Evolutionary conservation across 2,329 filamentous ascomycete genomes (phyloP).

Genomic region (Trichophyton equinum): DNA sequence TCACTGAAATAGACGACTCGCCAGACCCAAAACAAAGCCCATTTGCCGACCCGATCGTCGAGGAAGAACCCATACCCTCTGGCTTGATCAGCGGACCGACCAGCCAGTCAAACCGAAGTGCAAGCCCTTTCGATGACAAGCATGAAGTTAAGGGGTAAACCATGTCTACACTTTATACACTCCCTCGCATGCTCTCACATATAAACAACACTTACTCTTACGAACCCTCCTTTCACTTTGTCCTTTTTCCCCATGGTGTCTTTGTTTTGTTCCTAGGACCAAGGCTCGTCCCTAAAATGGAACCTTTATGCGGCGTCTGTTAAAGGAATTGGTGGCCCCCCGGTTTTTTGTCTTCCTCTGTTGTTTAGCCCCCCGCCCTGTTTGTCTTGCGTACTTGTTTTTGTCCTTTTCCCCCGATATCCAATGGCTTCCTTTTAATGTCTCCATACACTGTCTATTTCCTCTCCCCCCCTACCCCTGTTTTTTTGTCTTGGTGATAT

Average conservation of each 20-base stretch:
- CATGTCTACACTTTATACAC: background rate
- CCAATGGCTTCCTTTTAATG: background rate
- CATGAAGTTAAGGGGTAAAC: constrained; percentile 26
- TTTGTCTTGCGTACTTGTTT: background rate
- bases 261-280: background rate
- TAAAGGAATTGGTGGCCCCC: background rate
- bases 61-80: constrained; percentile 12
- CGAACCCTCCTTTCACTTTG: background rate
- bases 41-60: constrained; percentile 14
- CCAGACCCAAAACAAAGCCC: constrained; percentile 18
- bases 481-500: background rate
- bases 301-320: background rate
- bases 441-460: background rate
- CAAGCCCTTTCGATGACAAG: constrained; percentile 34
- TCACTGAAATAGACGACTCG: constrained; percentile 22
- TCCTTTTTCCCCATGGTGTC: background rate
- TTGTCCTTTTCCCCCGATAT: background rate
- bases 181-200: background rate
- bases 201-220: background rate
- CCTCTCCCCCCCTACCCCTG: background rate
- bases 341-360: background rate
- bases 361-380: background rate
- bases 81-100: background rate
- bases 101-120: constrained; percentile 15
- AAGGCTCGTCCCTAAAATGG: background rate